Conservation (phyloP, 2,329 filamentous ascomycete genomes). For the Exophiala xenobiotica region DNA sequence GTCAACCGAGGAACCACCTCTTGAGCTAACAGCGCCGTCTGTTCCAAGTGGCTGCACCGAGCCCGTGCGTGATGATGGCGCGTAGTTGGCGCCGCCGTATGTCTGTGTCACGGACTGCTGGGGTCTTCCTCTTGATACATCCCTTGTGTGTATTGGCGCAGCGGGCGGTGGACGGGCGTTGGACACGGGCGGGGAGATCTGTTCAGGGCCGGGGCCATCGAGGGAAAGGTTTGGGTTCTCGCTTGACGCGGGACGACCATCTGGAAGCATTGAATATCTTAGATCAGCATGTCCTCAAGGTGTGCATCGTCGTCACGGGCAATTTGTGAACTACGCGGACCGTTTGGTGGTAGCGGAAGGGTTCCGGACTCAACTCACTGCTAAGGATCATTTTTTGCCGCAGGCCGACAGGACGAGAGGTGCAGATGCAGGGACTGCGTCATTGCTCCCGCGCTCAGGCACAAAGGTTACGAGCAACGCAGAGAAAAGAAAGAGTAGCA, state of each 20-base stretch:
- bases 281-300: constrained; percentile 13
- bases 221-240: constrained; percentile 17
- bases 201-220: constrained; percentile 27
- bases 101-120: constrained; percentile 17
- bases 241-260: constrained; percentile 22
- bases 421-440: constrained; percentile 19
- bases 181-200: constrained; percentile 16
- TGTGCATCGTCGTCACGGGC: not conserved
- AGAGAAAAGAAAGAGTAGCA: not conserved
- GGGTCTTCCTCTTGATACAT: constrained; percentile 45
- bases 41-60: constrained; percentile 24
- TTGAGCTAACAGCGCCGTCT: constrained; percentile 15
- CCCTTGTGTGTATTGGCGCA: constrained; percentile 43
- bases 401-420: constrained; percentile 16
- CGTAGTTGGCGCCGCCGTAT: constrained; percentile 14
- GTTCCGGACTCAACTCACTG: constrained; percentile 25
- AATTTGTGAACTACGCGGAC: not conserved
- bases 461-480: not conserved
- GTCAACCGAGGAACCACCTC: constrained; percentile 19
- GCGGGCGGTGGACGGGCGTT: constrained; percentile 35
- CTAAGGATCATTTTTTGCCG: constrained; percentile 31
- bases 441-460: constrained; percentile 17
- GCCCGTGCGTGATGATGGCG: constrained; percentile 23
- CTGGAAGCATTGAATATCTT: constrained; percentile 22
- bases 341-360: constrained; percentile 14